Conservation (phyloP, 1,284 basidiomycete species). For the Microbotryum violaceum region DNA sequence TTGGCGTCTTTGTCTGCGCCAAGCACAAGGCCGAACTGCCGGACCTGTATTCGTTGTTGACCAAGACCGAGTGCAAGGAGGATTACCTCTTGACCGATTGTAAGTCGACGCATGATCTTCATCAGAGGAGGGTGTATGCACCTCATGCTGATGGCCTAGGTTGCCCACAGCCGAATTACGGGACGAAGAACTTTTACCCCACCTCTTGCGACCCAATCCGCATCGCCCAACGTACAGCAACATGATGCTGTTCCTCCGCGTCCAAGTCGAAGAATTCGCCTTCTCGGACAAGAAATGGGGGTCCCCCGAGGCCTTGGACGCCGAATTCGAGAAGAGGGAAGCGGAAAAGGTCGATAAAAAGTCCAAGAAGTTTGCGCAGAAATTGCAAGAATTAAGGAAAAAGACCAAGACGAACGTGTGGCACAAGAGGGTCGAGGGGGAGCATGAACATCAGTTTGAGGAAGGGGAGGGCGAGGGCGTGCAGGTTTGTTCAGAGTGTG, state of each 20-base stretch:
- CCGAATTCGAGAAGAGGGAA: constrained; percentile 72
- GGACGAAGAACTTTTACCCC: constrained; percentile 85
- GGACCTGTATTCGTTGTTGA: constrained; percentile 87
- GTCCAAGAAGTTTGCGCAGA: constrained; percentile 85
- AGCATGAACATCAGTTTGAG: constrained; percentile 77
- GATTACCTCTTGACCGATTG: constrained; percentile 47
- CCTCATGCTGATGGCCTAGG: too few species aligned
- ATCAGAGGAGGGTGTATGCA: too few species aligned
- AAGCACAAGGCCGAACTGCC: constrained; percentile 80
- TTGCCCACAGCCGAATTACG: constrained; percentile 66
- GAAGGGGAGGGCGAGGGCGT: constrained; percentile 49
- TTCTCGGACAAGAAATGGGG: constrained; percentile 87
- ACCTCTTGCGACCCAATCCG: constrained; percentile 91
- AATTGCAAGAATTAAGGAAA: constrained; percentile 68
- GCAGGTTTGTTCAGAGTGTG: constrained; percentile 76
- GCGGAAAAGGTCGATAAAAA: constrained; percentile 83
- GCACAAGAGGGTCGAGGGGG: constrained; percentile 75
- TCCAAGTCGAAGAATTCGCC: constrained; percentile 91
- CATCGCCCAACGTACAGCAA: constrained; percentile 95
- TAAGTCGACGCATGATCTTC: constrained; percentile 42
- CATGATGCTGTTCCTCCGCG: constrained; percentile 97
- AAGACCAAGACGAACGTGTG: constrained; percentile 82
- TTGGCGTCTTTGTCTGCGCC: constrained; percentile 76
- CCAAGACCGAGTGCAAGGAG: constrained; percentile 98
- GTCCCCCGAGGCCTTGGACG: constrained; percentile 79